These are phyloP conservation scores for Rhodotorula sp. DNA, from an alignment of 1,284 basidiomycete genomes.

Conservation along the genomic window DNA sequence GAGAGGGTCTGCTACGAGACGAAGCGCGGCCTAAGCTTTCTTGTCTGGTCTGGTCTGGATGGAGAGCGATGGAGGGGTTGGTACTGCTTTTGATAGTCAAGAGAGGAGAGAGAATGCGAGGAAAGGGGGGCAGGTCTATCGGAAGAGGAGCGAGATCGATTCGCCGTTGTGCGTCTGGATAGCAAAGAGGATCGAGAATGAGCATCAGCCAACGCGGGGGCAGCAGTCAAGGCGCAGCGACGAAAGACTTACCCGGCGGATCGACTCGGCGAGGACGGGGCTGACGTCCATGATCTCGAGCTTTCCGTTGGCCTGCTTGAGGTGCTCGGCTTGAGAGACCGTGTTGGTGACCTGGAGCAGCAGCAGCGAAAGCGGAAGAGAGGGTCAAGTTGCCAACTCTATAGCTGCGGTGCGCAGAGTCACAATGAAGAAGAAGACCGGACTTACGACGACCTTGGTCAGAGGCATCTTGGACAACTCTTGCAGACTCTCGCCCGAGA, in stretches of 20 bases:
- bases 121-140: constrained; percentile 3
- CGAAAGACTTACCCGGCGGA: constrained; percentile 60
- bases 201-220: not conserved
- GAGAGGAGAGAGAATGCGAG: not conserved
- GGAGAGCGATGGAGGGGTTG: too few relatives aligned
- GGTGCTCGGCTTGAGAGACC: constrained; percentile 63
- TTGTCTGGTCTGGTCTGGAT: too few relatives aligned
- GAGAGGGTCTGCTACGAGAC: too few relatives aligned
- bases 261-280: constrained; percentile 89
- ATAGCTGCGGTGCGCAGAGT: constrained; percentile 24
- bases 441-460: constrained; percentile 77
- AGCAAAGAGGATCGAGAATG: not conserved
- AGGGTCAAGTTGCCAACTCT: not conserved
- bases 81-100: too few relatives aligned
- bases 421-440: constrained; percentile 19
- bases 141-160: constrained; percentile 49
- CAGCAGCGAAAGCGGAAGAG: not conserved
- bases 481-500: constrained; percentile 79
- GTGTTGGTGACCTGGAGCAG: constrained; percentile 67
- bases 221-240: too few relatives aligned
- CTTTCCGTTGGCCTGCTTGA: constrained; percentile 51
- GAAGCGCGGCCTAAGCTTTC: too few relatives aligned
- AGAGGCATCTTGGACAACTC: constrained; percentile 75
- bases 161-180: constrained; percentile 84
- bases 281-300: constrained; percentile 73